These are phyloP conservation scores for Nemania serpens DNA, from an alignment of 2,329 filamentous ascomycete species.

Conservation along the genomic window DNA sequence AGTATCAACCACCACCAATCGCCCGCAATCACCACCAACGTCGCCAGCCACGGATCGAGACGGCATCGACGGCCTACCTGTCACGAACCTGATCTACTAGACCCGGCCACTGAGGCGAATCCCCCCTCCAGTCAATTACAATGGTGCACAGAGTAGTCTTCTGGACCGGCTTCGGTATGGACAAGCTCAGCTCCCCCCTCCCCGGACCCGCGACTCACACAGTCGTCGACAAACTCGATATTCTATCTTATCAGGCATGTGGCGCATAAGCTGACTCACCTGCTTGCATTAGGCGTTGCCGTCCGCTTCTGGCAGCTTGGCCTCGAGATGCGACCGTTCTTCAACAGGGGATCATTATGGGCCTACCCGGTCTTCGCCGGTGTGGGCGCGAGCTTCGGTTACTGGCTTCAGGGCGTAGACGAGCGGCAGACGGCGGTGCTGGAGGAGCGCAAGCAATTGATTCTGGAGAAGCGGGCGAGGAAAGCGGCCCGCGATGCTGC, in stretches of 20 bases:
- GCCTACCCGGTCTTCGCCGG: constrained; percentile 88
- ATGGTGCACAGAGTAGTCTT: constrained; percentile 74
- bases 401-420: constrained; percentile 94
- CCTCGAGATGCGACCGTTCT: constrained; percentile 96
- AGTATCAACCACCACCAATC: constrained; percentile 1
- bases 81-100: constrained; percentile 12
- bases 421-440: constrained; percentile 78
- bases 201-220: not conserved
- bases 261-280: constrained; percentile 29
- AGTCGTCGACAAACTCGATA: constrained; percentile 1
- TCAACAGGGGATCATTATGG: constrained; percentile 83
- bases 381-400: constrained; percentile 89
- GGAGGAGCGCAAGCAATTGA: constrained; percentile 73
- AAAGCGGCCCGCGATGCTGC: constrained; percentile 69
- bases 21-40: constrained; percentile 22
- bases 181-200: constrained; percentile 39
- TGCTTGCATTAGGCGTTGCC: constrained; percentile 70
- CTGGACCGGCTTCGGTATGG: constrained; percentile 91
- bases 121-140: constrained; percentile 40
- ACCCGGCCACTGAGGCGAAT: constrained; percentile 32
- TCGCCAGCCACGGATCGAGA: constrained; percentile 13
- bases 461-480: constrained; percentile 89
- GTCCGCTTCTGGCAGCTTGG: constrained; percentile 96
- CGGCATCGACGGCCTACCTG: constrained; percentile 14
- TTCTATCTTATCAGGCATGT: not conserved